phyloP scores from a whole-genome alignment of 805 yeast genomes.

The Ogataea corticis region DNA sequence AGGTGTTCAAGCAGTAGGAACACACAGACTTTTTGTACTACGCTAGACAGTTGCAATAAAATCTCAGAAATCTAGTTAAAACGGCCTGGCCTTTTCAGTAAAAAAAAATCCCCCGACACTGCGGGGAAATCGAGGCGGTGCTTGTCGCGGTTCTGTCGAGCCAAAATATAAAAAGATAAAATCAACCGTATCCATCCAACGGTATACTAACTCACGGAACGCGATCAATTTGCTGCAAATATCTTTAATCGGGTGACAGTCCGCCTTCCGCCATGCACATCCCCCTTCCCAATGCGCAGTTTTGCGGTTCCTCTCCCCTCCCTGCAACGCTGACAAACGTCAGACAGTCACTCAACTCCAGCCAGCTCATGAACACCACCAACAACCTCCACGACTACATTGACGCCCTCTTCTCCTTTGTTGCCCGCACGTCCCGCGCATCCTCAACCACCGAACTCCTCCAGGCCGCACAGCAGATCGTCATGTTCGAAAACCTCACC shows the following conservation, averaged over 20 bases:
- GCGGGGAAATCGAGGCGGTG: too few relatives aligned
- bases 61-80: too few relatives aligned
- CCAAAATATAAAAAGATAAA: too few relatives aligned
- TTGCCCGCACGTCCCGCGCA: not conserved
- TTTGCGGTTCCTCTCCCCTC: conserved; percentile 1
- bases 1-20: conserved; percentile 43
- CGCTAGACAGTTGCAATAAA: too few relatives aligned
- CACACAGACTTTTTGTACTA: too few relatives aligned
- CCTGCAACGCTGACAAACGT: conserved; percentile 18
- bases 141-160: too few relatives aligned
- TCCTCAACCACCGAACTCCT: conserved; percentile 11
- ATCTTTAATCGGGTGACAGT: too few relatives aligned
- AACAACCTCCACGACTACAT: conserved; percentile 27
- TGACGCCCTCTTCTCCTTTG: conserved; percentile 22
- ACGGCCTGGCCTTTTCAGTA: too few relatives aligned
- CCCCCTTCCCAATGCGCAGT: conserved; percentile 14
- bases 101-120: too few relatives aligned
- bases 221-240: too few relatives aligned
- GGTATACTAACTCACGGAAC: too few relatives aligned
- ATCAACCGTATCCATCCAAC: too few relatives aligned
- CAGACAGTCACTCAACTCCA: conserved; percentile 17
- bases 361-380: conserved; percentile 26
- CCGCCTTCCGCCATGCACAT: conserved; percentile 10
- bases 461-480: conserved; percentile 9
- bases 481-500: conserved; percentile 5